These are phyloP conservation scores for Dendrobium catenatum DNA, from an alignment of 106 monocot genomes.

Conservation along the genomic window DNA sequence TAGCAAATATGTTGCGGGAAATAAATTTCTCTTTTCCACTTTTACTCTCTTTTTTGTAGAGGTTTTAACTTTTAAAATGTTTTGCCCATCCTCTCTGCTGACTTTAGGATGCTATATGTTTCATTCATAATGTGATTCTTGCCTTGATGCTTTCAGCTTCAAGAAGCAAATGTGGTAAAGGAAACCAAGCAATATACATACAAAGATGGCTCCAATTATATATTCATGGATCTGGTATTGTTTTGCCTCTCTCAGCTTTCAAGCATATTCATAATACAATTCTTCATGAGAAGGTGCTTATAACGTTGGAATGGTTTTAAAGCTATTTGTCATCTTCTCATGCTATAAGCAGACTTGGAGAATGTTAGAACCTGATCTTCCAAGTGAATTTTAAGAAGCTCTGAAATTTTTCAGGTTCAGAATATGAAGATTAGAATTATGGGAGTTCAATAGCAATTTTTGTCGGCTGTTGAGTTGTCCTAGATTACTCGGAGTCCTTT, in stretches of 20 bases:
- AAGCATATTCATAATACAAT: neutral
- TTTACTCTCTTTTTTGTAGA: neutral
- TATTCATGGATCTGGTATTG: constrained; percentile 93
- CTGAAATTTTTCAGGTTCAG: too few relatives aligned
- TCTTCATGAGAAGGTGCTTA: neutral
- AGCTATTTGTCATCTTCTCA: too few relatives aligned
- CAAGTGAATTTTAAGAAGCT: too few relatives aligned
- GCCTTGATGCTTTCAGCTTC: constrained; percentile 31
- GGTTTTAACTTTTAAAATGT: neutral
- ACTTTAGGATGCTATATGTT: neutral
- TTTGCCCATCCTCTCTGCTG: neutral
- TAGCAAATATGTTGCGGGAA: neutral
- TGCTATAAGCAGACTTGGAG: too few relatives aligned
- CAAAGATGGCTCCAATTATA: constrained; percentile 81
- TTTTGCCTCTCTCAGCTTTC: neutral
- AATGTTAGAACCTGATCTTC: too few relatives aligned
- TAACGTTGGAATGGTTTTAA: neutral
- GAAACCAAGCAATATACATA: constrained; percentile 91
- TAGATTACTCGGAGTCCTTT: too few relatives aligned
- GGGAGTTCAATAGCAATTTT: too few relatives aligned
- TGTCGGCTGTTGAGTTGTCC: too few relatives aligned
- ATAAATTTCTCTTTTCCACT: neutral
- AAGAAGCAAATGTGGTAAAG: constrained; percentile 67
- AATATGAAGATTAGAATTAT: too few relatives aligned
- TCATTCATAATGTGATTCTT: neutral